Percentiles rank a stretch among this genome's conserved stretches.
Conservation (phyloP, 1,284 basidiomycete species). For the Rhodofomes roseus region DNA sequence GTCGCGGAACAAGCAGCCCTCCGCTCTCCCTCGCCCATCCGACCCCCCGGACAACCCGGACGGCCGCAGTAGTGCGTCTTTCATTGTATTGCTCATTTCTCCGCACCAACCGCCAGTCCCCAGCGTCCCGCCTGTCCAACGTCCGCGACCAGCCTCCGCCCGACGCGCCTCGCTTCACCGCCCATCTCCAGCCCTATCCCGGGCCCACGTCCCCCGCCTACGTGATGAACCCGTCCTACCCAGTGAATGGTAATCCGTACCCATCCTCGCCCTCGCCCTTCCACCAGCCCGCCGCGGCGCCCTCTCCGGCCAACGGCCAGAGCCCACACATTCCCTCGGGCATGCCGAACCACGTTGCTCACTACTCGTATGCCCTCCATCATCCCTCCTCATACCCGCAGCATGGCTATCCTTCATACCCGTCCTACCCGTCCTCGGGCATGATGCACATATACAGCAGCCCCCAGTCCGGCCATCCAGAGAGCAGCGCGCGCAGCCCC, state of each 20-base stretch:
- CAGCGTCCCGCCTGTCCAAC: constrained; percentile 36
- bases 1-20: constrained; percentile 3
- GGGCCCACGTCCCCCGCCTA: constrained; percentile 26
- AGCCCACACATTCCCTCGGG: constrained; percentile 34
- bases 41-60: constrained; percentile 3
- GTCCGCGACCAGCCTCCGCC: constrained; percentile 34
- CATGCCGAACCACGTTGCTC: constrained; percentile 36
- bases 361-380: constrained; percentile 58
- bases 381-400: constrained; percentile 43
- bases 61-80: constrained; percentile 6
- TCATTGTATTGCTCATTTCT: neutral
- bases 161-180: constrained; percentile 34
- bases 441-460: constrained; percentile 60
- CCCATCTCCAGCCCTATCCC: constrained; percentile 51
- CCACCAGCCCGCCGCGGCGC: constrained; percentile 41
- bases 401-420: constrained; percentile 47
- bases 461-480: constrained; percentile 33
- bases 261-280: constrained; percentile 51
- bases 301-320: constrained; percentile 40
- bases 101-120: constrained; percentile 7
- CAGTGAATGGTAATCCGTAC: constrained; percentile 43
- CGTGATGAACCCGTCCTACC: constrained; percentile 64
- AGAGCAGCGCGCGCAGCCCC: constrained; percentile 14
- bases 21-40: neutral
- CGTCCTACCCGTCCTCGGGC: constrained; percentile 49